Evolutionary conservation across 2,329 filamentous ascomycete species (phyloP).

Genomic region (Neurospora sp.): DNA sequence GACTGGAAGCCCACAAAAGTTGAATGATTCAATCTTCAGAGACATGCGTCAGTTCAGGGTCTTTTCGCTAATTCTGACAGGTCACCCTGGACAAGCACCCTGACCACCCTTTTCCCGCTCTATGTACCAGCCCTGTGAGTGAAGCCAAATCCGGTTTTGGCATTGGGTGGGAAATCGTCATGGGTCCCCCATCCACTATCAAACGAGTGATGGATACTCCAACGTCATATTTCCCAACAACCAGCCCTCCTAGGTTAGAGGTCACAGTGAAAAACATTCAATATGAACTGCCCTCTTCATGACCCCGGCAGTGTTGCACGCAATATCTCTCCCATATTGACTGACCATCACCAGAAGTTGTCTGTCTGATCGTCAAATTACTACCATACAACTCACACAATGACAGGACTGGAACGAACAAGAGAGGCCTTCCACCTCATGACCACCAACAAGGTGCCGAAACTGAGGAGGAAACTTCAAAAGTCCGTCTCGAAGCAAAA

Average conservation of each 20-base stretch:
- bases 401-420: constrained; percentile 13
- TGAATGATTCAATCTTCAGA: neutral
- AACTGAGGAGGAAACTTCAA: constrained; percentile 25
- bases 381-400: neutral
- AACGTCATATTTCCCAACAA: neutral
- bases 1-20: neutral
- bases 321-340: constrained; percentile 1
- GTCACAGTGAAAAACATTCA: neutral
- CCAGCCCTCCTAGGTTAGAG: neutral
- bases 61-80: neutral
- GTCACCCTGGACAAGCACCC: neutral
- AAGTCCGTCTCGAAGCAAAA: constrained; percentile 19
- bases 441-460: constrained; percentile 8
- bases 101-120: neutral
- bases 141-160: constrained; percentile 7
- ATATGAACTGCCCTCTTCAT: neutral
- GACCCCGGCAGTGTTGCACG: neutral
- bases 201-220: neutral
- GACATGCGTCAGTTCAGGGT: neutral
- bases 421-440: constrained; percentile 5
- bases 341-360: constrained; percentile 1
- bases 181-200: neutral
- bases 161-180: neutral
- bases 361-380: neutral
- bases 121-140: neutral